Evolutionary conservation across 2,329 filamentous ascomycete species (phyloP).

Genomic region (Escovopsis sp.): DNA sequence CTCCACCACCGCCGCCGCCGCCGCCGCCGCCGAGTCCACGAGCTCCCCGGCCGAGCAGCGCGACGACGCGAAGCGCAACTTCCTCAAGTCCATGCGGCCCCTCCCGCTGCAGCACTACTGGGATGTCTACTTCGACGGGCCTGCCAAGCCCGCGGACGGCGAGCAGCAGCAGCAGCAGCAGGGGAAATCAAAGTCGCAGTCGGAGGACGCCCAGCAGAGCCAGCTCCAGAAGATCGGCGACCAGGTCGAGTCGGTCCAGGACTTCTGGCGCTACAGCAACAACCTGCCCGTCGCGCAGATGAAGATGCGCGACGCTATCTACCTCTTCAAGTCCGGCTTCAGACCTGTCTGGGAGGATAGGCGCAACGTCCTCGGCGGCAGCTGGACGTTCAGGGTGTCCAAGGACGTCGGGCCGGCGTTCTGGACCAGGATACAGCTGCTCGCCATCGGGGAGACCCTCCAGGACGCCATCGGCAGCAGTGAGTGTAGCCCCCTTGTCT

Average conservation of each 20-base stretch:
- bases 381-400: conserved; percentile 83
- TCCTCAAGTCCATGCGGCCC: conserved; percentile 57
- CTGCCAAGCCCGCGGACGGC: too few species aligned
- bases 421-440: conserved; percentile 68
- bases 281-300: conserved; percentile 65
- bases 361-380: conserved; percentile 71
- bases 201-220: conserved; percentile 28
- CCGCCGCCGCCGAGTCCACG: conserved; percentile 33
- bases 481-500: conserved; percentile 23
- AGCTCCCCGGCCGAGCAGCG: conserved; percentile 58
- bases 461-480: conserved; percentile 58
- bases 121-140: conserved; percentile 53
- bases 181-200: conserved; percentile 17
- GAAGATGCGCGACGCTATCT: conserved; percentile 63
- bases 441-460: conserved; percentile 71
- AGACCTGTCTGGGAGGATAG: conserved; percentile 73
- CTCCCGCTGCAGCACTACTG: conserved; percentile 70
- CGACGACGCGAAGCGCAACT: conserved; percentile 71
- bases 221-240: conserved; percentile 47
- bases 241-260: conserved; percentile 66
- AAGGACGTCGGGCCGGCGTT: conserved; percentile 60
- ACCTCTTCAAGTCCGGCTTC: conserved; percentile 68
- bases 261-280: conserved; percentile 74
- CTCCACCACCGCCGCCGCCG: conserved; percentile 14
- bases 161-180: too few species aligned